Percentiles rank a stretch among this genome's conserved stretches.
Conservation (phyloP, 129 eudicot species). For the Smallanthus sonchifolius region DNA sequence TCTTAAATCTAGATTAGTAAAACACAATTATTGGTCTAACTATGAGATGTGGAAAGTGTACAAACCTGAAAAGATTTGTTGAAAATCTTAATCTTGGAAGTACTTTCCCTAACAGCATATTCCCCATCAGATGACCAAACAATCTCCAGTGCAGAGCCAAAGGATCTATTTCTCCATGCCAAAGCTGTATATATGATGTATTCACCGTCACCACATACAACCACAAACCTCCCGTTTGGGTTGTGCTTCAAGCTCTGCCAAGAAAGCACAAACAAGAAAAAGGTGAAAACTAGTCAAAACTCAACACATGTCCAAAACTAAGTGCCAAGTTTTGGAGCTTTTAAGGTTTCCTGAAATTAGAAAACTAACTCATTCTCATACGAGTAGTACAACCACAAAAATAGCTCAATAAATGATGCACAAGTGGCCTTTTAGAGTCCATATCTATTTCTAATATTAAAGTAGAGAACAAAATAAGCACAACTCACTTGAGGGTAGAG, state of each 20-base stretch:
- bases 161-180: no score
- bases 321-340: neutral
- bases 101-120: no score
- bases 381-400: neutral
- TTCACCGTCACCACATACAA: no score
- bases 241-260: no score
- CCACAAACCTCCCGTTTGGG: no score
- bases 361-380: conserved; percentile 2
- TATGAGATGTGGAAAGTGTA: conserved; percentile 44
- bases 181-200: no score
- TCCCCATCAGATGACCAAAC: no score
- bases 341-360: neutral
- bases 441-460: neutral
- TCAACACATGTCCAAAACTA: neutral
- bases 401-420: conserved; percentile 6
- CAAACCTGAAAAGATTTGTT: no score
- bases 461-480: neutral
- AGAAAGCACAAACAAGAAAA: neutral
- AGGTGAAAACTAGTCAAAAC: neutral
- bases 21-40: conserved; percentile 4
- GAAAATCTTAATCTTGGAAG: no score
- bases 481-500: conserved; percentile 83
- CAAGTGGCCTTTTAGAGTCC: neutral
- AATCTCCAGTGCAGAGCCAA: no score
- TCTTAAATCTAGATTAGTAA: neutral